Conservation (phyloP, 192 early-diverging fungal species). For the Irineochytrium annulatum region DNA sequence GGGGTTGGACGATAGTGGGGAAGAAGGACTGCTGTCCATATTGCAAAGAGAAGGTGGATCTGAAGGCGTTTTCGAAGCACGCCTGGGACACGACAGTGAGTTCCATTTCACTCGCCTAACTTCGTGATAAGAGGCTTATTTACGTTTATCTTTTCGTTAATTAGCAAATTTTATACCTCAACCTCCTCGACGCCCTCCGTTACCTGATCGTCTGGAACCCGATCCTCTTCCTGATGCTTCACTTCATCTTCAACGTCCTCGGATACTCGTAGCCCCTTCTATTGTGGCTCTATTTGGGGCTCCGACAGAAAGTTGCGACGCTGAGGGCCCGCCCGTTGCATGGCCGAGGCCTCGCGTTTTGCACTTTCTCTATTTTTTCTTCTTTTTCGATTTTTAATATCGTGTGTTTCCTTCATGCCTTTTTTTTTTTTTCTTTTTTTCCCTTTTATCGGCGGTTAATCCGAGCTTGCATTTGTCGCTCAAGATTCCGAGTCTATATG, state of each 20-base stretch:
- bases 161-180: constrained; percentile 37
- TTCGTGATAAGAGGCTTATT: background rate
- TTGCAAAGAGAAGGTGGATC: constrained; percentile 56
- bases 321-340: too few species aligned
- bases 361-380: background rate
- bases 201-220: constrained; percentile 56
- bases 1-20: constrained; percentile 50
- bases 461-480: background rate
- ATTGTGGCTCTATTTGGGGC: background rate
- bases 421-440: background rate
- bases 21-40: constrained; percentile 55
- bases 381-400: background rate
- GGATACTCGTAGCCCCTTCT: constrained; percentile 32
- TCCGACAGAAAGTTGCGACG: too few species aligned
- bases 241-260: constrained; percentile 43
- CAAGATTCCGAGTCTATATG: too few species aligned
- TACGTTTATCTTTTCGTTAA: background rate
- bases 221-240: constrained; percentile 42
- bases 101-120: background rate
- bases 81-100: constrained; percentile 48
- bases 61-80: constrained; percentile 40
- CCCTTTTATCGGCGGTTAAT: background rate
- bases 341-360: too few species aligned
- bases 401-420: background rate
- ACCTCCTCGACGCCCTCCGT: constrained; percentile 45